These are phyloP conservation scores for Iris pallida DNA, from an alignment of 116 monocot species.

Conservation along the genomic window DNA sequence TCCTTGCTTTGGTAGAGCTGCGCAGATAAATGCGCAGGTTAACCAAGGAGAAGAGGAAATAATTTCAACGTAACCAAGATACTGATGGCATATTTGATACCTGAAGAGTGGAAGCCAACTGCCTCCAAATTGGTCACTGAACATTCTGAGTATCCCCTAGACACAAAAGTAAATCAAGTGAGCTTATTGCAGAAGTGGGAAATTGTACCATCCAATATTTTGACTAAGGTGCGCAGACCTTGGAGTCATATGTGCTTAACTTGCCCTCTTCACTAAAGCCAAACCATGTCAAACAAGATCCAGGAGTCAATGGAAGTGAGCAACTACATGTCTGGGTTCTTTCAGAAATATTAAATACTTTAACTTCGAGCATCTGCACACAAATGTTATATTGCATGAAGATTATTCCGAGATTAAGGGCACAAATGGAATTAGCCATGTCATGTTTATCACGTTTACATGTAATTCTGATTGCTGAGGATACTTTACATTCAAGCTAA, in stretches of 20 bases:
- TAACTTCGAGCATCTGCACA: slow-evolving; percentile 72
- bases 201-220: too few relatives aligned
- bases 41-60: not conserved
- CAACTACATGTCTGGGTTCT: slow-evolving; percentile 50
- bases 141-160: slow-evolving; percentile 82
- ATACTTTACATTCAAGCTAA: too few relatives aligned
- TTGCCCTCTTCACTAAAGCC: slow-evolving; percentile 96
- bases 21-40: slow-evolving; percentile 6
- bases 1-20: slow-evolving; percentile 68
- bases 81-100: slow-evolving; percentile 24
- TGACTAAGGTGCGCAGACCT: slow-evolving; percentile 32
- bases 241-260: slow-evolving; percentile 78
- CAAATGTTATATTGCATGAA: not conserved
- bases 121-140: slow-evolving; percentile 62
- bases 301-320: slow-evolving; percentile 65
- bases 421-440: not conserved
- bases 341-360: slow-evolving; percentile 55
- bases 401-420: not conserved
- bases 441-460: too few relatives aligned
- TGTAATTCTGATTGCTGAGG: too few relatives aligned
- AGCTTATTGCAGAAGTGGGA: not conserved
- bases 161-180: slow-evolving; percentile 13
- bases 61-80: slow-evolving; percentile 1
- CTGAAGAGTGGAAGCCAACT: slow-evolving; percentile 95
- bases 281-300: slow-evolving; percentile 77